Base-by-base conservation (phyloP, 2,329 filamentous ascomycete genomes). In the Pyricularia sp. region DNA sequence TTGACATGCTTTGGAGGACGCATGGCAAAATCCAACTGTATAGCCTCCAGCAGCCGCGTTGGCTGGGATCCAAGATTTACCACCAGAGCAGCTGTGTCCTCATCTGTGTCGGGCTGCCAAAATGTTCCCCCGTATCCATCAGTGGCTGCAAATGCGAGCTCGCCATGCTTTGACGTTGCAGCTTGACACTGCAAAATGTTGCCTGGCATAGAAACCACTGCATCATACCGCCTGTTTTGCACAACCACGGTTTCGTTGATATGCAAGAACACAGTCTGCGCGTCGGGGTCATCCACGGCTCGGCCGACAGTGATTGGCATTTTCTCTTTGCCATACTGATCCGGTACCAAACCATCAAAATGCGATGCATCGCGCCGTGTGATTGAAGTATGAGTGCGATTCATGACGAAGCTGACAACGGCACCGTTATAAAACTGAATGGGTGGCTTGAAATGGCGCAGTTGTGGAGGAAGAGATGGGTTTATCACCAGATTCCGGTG, bases 111-210 rank as follows among this genome's bases (percentile, higher is more conserved):
- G 0, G 88, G 87, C 72, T 90, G 87, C 88, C 88, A 91, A 72
- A 85, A 86, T 0, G 88, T 91, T 36, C 83, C 86, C 4, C 84
- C 79, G 6, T 86, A 86, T 66, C 89, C 89, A 73, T 91, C 89
- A 67, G 89, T 83, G 2, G 86, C 87, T 0, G 84, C 82, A 68
- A 89, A 81, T 0, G 88, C 86, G 76, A 90, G 89, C 75, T 90
- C 88, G n/a, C 88, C 89, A 3, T 25, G 42, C 4, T 9, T 26
- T 0, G 84, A 84, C 59, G 74, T 74, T 1, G 83, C 81, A 2
- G 83, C 79, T 23, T 78, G 81, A 74, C 88, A 90, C 77, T 91
- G 88, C 0, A 85, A 80, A 50, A 90, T 80, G 73, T 90, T 90
- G 10, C 83, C 83, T 0, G 79, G 73, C 1, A 85, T 70, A 1